Evolutionary conservation across 83 land plant species (phyloP).

Genomic region (Diphasiastrum complanatum): DNA sequence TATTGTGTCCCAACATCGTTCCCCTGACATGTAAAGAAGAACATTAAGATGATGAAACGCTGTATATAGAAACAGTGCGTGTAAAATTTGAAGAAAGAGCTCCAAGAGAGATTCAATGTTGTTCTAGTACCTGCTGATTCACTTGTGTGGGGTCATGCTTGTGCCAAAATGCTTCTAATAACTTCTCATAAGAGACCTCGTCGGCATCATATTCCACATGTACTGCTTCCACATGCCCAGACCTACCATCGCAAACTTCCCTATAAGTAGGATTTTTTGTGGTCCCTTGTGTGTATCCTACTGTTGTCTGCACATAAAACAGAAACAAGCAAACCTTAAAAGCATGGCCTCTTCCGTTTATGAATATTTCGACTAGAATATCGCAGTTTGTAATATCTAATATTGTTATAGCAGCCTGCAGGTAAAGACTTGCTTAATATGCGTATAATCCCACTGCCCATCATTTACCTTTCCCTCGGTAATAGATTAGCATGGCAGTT

Average conservation of each 20-base stretch:
- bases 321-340: background rate
- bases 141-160: slow-evolving; percentile 33
- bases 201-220: slow-evolving; percentile 24
- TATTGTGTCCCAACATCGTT: slow-evolving; percentile 80
- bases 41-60: background rate
- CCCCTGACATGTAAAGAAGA: slow-evolving; percentile 36
- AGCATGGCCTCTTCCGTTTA: background rate
- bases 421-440: no score
- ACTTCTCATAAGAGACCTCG: slow-evolving; percentile 18
- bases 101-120: slow-evolving; percentile 1
- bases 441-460: no score
- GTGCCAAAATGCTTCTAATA: slow-evolving; percentile 31
- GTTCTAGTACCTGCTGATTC: slow-evolving; percentile 29
- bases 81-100: background rate
- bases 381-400: background rate
- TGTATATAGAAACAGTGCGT: background rate
- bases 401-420: background rate
- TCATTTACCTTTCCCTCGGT: no score
- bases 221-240: slow-evolving; percentile 34
- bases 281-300: slow-evolving; percentile 31
- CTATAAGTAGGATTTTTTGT: slow-evolving; percentile 21
- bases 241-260: slow-evolving; percentile 28
- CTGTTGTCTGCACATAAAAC: slow-evolving; percentile 27
- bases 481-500: no score
- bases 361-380: background rate